These are phyloP conservation scores for Eragrostis tef DNA, from an alignment of 202 grass and related monocot species.

Conservation along the genomic window DNA sequence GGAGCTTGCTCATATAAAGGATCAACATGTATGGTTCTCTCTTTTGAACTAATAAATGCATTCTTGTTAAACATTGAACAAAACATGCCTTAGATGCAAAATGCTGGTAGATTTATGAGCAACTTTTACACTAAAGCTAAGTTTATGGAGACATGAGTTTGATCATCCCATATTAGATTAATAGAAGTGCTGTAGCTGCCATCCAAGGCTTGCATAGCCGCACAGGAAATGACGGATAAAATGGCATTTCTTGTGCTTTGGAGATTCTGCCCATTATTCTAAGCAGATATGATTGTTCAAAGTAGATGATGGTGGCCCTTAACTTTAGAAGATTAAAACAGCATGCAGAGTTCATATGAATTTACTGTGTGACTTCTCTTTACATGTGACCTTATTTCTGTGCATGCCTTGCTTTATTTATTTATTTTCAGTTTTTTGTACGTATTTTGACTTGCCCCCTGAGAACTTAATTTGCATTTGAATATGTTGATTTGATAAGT, in stretches of 20 bases:
- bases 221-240: slow-evolving; percentile 28
- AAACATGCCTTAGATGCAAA: slow-evolving; percentile 20
- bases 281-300: not conserved
- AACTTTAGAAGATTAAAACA: slow-evolving; percentile 20
- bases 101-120: slow-evolving; percentile 18
- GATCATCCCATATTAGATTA: slow-evolving; percentile 5
- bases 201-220: not conserved
- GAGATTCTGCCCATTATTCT: slow-evolving; percentile 8
- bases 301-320: not conserved
- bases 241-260: not conserved
- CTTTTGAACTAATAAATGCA: slow-evolving; percentile 23
- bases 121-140: slow-evolving; percentile 13
- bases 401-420: slow-evolving; percentile 27
- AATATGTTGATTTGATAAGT: slow-evolving; percentile 35
- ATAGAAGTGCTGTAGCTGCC: slow-evolving; percentile 23
- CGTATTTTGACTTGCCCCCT: slow-evolving; percentile 8
- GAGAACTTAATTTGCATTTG: slow-evolving; percentile 9
- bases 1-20: slow-evolving; percentile 75
- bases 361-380: slow-evolving; percentile 32
- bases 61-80: slow-evolving; percentile 19
- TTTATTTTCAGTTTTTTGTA: not conserved
- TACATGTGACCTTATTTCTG: slow-evolving; percentile 34
- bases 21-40: slow-evolving; percentile 66
- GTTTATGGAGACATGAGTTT: slow-evolving; percentile 29
- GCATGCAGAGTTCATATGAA: slow-evolving; percentile 17